phyloP scores from a whole-genome alignment of 306 rosid genomes.

The Quercus agrifolia region DNA sequence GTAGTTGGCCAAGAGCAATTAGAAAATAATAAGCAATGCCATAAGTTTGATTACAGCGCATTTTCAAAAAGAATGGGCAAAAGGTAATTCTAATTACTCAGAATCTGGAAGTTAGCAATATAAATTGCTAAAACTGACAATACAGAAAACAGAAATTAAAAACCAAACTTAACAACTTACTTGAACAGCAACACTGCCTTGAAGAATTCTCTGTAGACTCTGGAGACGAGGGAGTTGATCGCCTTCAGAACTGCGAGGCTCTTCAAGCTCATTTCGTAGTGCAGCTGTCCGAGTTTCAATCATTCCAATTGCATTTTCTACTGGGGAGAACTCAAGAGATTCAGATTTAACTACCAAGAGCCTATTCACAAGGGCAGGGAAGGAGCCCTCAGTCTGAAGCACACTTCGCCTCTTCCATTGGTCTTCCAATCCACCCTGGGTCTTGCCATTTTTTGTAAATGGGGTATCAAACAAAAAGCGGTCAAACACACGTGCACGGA shows the following conservation, averaged over 20 bases:
- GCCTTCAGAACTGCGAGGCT: conserved; percentile 98
- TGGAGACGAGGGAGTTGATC: conserved; percentile 98
- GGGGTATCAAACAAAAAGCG: conserved; percentile 97
- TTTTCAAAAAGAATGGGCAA: not conserved
- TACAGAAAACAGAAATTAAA: not conserved
- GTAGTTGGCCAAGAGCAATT: conserved; percentile 1
- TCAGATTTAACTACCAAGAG: conserved; percentile 80
- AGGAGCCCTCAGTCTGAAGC: conserved; percentile 95
- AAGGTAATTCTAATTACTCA: not conserved
- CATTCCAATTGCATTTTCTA: conserved; percentile 99
- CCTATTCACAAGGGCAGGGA: conserved; percentile 97
- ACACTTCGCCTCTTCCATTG: conserved; percentile 97
- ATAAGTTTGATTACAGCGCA: not conserved
- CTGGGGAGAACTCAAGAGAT: conserved; percentile 96
- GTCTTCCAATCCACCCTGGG: conserved; percentile 96
- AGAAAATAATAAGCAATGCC: not conserved
- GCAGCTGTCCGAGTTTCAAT: conserved; percentile 98
- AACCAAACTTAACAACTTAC: conserved; percentile 33
- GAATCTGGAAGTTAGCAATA: not conserved
- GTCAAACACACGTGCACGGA: conserved; percentile 95
- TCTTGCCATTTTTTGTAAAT: conserved; percentile 93
- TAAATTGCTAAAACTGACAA: too few relatives aligned
- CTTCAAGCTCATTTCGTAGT: conserved; percentile 95
- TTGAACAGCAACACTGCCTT: conserved; percentile 99
- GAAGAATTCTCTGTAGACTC: conserved; percentile 95